These are phyloP conservation scores for Phytopythium kandeliae DNA, from an alignment of 352 stramenopile species.

Conservation along the genomic window DNA sequence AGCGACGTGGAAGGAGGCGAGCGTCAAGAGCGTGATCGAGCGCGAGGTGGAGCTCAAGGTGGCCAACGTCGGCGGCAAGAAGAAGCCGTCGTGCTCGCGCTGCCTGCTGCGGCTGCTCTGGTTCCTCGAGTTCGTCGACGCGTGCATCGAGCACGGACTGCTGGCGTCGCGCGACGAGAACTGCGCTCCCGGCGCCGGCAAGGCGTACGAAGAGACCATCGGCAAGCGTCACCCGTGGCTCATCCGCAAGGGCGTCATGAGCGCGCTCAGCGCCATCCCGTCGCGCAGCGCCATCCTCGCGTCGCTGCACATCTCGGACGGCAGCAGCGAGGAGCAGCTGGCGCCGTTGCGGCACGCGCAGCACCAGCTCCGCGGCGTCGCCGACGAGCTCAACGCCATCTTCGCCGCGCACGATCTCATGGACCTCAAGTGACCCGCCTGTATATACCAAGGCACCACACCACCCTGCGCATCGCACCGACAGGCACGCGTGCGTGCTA, in stretches of 20 bases:
- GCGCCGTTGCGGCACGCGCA: slow-evolving; percentile 36
- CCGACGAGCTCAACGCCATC: slow-evolving; percentile 42
- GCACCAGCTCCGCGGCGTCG: slow-evolving; percentile 34
- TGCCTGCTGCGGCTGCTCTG: slow-evolving; percentile 70
- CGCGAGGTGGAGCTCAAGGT: slow-evolving; percentile 58
- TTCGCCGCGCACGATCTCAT: slow-evolving; percentile 62
- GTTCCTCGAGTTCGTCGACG: slow-evolving; percentile 84
- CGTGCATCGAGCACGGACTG: slow-evolving; percentile 60
- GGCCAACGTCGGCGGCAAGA: slow-evolving; percentile 68
- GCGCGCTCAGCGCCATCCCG: slow-evolving; percentile 58
- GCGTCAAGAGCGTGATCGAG: slow-evolving; percentile 47
- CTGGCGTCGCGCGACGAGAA: slow-evolving; percentile 63
- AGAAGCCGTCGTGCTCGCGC: slow-evolving; percentile 73
- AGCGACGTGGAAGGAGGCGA: slow-evolving; percentile 44
- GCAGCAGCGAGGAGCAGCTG: slow-evolving; percentile 26
- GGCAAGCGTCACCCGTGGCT: slow-evolving; percentile 78
- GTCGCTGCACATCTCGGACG: slow-evolving; percentile 32
- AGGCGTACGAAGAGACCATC: slow-evolving; percentile 81
- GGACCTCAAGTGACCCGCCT: slow-evolving; percentile 64
- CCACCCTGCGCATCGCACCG: too few relatives aligned
- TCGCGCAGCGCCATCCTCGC: slow-evolving; percentile 48
- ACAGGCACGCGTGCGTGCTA: neutral
- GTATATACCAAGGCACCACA: too few relatives aligned
- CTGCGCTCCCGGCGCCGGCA: slow-evolving; percentile 53
- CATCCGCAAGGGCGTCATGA: slow-evolving; percentile 80